Evolutionary conservation across 129 eudicot genomes (phyloP), one percentile per base, ranked within the genome.

Genomic region (Heracleum sosnowskyi): DNA sequence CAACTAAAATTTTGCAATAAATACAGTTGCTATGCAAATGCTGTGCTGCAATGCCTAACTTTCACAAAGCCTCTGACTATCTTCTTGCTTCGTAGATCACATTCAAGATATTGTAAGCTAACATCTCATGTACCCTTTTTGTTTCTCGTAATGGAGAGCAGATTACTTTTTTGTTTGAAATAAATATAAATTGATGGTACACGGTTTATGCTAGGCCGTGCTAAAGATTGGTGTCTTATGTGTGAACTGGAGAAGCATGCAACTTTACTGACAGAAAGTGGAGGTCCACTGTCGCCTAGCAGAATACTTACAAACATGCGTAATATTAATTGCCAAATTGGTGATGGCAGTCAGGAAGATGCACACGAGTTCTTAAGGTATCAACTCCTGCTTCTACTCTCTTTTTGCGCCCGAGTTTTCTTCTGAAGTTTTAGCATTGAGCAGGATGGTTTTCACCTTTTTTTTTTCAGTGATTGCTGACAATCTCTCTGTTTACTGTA

Each of bases 311-410:
- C 85, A 79, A 91, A 91, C 77, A 85, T 93, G 86, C 86, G 90
- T 55, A 85, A 87, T 49, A 87, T 86, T 60, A 94, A 87, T 84
- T 79, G 86, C 83, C 98, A 87, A 57, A 89, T 94, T 35, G 96
- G 97, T 76, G 90, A 87, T 53, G 98, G 97, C 49, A 94, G 97
- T 79, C 97, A 94, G 71, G 97, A 94, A 91, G 98, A 94, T 77
- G 98, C 98, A 75, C 98, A 94, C 69, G 98, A 94, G 84, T 94
- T 94, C 81, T 84, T 94, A 76, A 91, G 98, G 98, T 94, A 81
- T 46, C 72, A 77, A 74, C 45, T 39, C 79, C 64, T 79, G 11
- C 13, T 17, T 55, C 62, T 47, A 20, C 81, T 60, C 35, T 78
- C 8, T 45, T 18, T 49, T 63, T 24, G 4, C 29, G 55, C 33